phyloP scores from a whole-genome alignment of 495 filamentous ascomycete species.

The Aspergillus cristatus region DNA sequence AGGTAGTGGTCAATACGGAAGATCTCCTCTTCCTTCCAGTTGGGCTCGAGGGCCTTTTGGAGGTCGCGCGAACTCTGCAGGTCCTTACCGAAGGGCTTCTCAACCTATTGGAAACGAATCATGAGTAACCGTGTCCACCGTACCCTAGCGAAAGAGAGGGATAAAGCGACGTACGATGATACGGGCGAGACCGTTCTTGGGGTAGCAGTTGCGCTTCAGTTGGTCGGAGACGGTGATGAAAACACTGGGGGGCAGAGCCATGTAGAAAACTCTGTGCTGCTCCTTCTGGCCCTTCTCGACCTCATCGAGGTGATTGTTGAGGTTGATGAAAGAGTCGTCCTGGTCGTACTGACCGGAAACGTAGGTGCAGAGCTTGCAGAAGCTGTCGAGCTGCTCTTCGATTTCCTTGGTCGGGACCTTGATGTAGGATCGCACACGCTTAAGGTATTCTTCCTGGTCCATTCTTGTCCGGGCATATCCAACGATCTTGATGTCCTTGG shows the following conservation, averaged over 20 bases:
- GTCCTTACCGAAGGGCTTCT: conserved; percentile 99
- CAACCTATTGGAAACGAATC: conserved; percentile 51
- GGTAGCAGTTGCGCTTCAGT: conserved; percentile 94
- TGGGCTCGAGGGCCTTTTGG: conserved; percentile 88
- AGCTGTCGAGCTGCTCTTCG: conserved; percentile 86
- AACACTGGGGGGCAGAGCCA: conserved; percentile 95
- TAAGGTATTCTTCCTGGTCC: conserved; percentile 92
- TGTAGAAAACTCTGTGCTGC: conserved; percentile 94
- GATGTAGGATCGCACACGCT: conserved; percentile 93
- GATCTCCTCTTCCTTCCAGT: conserved; percentile 99
- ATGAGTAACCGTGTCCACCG: conserved; percentile 3
- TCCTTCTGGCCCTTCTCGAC: conserved; percentile 75
- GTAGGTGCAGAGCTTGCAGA: conserved; percentile 82
- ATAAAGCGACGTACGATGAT: conserved; percentile 63
- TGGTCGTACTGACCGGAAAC: conserved; percentile 95
- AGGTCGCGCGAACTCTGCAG: conserved; percentile 87
- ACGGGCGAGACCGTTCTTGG: conserved; percentile 74
- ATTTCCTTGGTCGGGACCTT: conserved; percentile 98
- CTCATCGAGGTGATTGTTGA: conserved; percentile 83
- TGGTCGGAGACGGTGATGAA: conserved; percentile 97
- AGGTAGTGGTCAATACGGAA: conserved; percentile 99
- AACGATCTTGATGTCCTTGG: conserved; percentile 93
- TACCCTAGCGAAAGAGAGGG: background rate
- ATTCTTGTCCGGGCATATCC: conserved; percentile 99
- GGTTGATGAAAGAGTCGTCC: conserved; percentile 84